These are phyloP conservation scores for Penicillium capsulatum DNA, from an alignment of 2,329 filamentous ascomycete genomes.

Conservation along the genomic window DNA sequence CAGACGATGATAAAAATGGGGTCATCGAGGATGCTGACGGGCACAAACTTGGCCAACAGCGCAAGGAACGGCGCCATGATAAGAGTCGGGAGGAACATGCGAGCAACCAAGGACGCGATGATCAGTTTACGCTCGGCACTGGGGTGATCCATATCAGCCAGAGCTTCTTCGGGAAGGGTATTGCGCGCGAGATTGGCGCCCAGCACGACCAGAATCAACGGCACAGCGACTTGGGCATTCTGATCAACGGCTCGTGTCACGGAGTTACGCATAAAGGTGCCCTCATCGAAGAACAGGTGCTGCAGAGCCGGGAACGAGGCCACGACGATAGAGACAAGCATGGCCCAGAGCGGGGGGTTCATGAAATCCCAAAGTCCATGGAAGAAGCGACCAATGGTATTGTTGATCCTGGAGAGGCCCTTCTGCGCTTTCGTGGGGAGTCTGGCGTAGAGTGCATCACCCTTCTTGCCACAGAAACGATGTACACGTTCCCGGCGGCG, in stretches of 20 bases:
- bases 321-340: constrained; percentile 85
- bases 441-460: constrained; percentile 39
- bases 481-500: constrained; percentile 18
- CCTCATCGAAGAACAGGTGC: constrained; percentile 78
- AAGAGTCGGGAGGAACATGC: constrained; percentile 87
- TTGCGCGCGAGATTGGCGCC: constrained; percentile 92
- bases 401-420: constrained; percentile 42
- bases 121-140: constrained; percentile 70
- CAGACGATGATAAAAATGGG: constrained; percentile 98
- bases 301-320: constrained; percentile 83
- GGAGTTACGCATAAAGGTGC: constrained; percentile 87
- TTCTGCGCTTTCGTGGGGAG: constrained; percentile 55
- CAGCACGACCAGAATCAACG: constrained; percentile 89
- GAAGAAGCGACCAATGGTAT: constrained; percentile 50
- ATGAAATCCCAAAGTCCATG: constrained; percentile 84
- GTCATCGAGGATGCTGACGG: constrained; percentile 90
- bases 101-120: constrained; percentile 75
- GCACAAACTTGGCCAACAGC: constrained; percentile 80
- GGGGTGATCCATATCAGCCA: constrained; percentile 65
- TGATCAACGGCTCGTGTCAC: constrained; percentile 83
- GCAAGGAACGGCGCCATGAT: constrained; percentile 91
- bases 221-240: constrained; percentile 85
- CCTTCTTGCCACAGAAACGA: constrained; percentile 20
- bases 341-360: constrained; percentile 97
- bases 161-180: constrained; percentile 67